phyloP scores from a whole-genome alignment of 2,329 filamentous ascomycete species.

The Penicillium sp. region DNA sequence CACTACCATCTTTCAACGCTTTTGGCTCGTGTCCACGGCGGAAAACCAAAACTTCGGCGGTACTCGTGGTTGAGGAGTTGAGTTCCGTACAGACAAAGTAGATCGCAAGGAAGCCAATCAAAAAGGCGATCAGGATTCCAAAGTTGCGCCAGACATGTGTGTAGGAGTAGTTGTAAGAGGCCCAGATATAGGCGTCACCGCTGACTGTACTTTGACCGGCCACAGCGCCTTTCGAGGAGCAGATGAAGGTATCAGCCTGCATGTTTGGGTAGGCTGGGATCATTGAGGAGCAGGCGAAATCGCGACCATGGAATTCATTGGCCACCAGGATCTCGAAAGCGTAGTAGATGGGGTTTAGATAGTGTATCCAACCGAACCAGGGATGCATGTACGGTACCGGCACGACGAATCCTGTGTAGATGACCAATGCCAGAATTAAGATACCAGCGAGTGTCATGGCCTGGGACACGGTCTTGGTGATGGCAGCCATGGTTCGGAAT shows the following conservation, averaged over 20 bases:
- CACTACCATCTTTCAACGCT: conserved; percentile 13
- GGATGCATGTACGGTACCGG: conserved; percentile 63
- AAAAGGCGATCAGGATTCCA: conserved; percentile 67
- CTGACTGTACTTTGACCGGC: conserved; percentile 56
- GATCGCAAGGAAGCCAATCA: conserved; percentile 58
- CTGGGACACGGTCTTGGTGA: conserved; percentile 66
- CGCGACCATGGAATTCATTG: conserved; percentile 72
- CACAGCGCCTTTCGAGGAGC: conserved; percentile 58
- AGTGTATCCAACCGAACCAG: conserved; percentile 82
- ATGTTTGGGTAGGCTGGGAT: conserved; percentile 50
- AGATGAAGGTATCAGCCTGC: conserved; percentile 50
- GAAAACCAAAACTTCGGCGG: conserved; percentile 74
- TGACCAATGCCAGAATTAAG: conserved; percentile 41
- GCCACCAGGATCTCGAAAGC: conserved; percentile 79
- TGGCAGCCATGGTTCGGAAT: conserved; percentile 75
- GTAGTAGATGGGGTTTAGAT: conserved; percentile 76
- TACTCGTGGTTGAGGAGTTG: conserved; percentile 66
- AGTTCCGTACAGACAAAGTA: conserved; percentile 55
- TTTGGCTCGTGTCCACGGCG: conserved; percentile 54
- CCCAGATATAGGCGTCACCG: conserved; percentile 60
- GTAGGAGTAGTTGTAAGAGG: conserved; percentile 58
- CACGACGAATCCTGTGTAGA: conserved; percentile 52
- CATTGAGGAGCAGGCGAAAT: conserved; percentile 56
- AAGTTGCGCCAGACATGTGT: conserved; percentile 68
- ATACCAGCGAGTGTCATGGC: conserved; percentile 58